Conservation (phyloP, 2,329 filamentous ascomycete genomes). For the Calonectria hawksworthii region DNA sequence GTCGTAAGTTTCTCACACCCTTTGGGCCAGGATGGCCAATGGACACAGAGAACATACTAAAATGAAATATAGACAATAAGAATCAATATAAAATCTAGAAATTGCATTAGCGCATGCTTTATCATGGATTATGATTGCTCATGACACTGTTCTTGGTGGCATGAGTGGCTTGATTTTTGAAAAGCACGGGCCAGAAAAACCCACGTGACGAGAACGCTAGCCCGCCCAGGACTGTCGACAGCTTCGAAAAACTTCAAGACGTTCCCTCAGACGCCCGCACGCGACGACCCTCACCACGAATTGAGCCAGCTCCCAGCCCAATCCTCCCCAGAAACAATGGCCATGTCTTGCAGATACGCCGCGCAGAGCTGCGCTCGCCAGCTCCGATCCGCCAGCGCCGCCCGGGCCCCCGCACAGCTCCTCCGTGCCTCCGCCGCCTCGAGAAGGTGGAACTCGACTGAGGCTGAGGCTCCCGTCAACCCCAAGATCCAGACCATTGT, state of each 20-base stretch:
- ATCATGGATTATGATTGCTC: neutral
- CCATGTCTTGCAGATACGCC: constrained; percentile 73
- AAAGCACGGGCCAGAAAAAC: constrained; percentile 21
- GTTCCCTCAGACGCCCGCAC: constrained; percentile 47
- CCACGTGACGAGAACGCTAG: constrained; percentile 42
- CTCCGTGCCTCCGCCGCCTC: constrained; percentile 61
- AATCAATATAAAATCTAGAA: neutral
- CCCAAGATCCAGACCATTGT: constrained; percentile 97
- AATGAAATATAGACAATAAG: neutral
- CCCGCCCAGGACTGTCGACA: constrained; percentile 43
- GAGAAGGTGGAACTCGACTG: constrained; percentile 91
- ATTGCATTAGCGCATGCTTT: neutral
- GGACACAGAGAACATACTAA: neutral
- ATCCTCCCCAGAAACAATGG: constrained; percentile 63
- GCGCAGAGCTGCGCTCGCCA: constrained; percentile 76
- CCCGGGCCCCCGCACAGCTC: constrained; percentile 64
- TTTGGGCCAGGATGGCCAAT: neutral
- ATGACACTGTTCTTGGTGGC: neutral
- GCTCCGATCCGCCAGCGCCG: constrained; percentile 64
- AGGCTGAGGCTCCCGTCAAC: constrained; percentile 74
- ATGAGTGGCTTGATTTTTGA: neutral
- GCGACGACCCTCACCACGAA: constrained; percentile 46
- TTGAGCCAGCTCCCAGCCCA: constrained; percentile 44
- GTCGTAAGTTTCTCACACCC: neutral
- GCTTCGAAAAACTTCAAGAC: constrained; percentile 60